phyloP scores from a whole-genome alignment of 768 basidiomycete genomes.

The Sporobolomyces pararoseus region DNA sequence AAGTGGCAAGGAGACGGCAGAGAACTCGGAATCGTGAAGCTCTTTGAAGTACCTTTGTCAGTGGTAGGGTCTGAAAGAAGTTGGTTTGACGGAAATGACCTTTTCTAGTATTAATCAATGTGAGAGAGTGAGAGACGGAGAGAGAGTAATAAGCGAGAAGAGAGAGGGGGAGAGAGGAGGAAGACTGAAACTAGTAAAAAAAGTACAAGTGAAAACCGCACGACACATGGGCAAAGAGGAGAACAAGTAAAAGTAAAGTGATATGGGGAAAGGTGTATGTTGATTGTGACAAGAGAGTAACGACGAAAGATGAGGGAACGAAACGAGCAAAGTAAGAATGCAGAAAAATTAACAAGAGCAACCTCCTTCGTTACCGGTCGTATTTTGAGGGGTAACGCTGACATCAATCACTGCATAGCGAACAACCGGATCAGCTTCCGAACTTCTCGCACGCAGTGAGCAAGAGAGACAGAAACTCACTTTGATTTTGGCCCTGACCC shows the following conservation, averaged over 20 bases:
- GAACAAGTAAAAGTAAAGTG: too few species aligned
- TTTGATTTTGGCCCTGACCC: constrained; percentile 54
- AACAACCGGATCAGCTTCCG: background rate
- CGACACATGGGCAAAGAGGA: background rate
- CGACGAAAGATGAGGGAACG: background rate
- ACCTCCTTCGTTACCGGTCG: constrained; percentile 39
- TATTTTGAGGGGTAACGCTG: constrained; percentile 41
- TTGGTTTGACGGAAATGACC: too few species aligned
- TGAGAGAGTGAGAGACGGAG: too few species aligned
- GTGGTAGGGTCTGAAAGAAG: too few species aligned
- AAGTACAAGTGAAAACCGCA: background rate
- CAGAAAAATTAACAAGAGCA: constrained; percentile 41
- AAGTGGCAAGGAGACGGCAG: background rate
- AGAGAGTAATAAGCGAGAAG: too few species aligned
- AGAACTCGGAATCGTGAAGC: too few species aligned
- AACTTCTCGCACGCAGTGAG: background rate
- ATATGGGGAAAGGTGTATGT: too few species aligned
- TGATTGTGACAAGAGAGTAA: background rate
- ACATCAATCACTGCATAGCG: constrained; percentile 45
- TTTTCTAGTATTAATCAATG: too few species aligned
- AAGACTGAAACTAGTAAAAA: background rate
- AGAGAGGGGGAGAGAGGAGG: too few species aligned
- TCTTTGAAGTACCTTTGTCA: too few species aligned
- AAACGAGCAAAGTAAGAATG: background rate
- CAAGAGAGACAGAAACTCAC: constrained; percentile 45